These are phyloP conservation scores for Lipomyces orientalis DNA, from an alignment of 805 yeast genomes.

Conservation along the genomic window DNA sequence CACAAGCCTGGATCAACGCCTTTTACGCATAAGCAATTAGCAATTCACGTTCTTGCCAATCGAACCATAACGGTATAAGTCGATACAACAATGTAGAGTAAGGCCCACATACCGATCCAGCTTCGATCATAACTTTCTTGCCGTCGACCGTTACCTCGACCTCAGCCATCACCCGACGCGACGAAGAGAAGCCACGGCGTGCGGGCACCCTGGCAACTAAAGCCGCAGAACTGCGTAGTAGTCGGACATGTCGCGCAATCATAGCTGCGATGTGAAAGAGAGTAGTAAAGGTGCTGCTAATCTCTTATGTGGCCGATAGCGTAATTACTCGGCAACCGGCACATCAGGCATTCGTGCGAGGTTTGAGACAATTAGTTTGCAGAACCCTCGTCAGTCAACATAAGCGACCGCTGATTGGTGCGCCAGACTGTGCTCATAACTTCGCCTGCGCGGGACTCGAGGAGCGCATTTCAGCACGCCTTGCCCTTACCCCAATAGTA, in stretches of 20 bases:
- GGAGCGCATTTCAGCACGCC: too few species aligned
- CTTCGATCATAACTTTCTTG: conserved; percentile 74
- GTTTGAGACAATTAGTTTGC: neutral
- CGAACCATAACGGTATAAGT: neutral
- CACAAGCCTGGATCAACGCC: conserved; percentile 89
- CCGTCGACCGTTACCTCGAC: conserved; percentile 69
- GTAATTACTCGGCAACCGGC: too few species aligned
- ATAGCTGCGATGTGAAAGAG: conserved; percentile 9
- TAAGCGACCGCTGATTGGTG: conserved; percentile 10
- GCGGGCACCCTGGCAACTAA: neutral
- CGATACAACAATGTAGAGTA: neutral
- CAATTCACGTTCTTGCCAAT: neutral
- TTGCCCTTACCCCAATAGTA: neutral
- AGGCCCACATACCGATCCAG: conserved; percentile 59
- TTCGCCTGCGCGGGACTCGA: too few species aligned
- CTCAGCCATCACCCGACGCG: conserved; percentile 54
- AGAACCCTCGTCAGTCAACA: neutral
- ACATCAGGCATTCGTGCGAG: neutral
- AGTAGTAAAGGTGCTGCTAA: neutral
- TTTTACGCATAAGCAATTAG: neutral
- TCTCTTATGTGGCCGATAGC: neutral
- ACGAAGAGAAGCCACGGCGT: conserved; percentile 46
- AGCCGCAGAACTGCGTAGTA: conserved; percentile 18
- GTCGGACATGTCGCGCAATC: conserved; percentile 29
- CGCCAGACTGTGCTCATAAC: neutral